Percentiles rank a stretch among this genome's conserved stretches.
phyloP scores from a whole-genome alignment of 768 basidiomycete genomes.

The Thelephora ganbajun region DNA sequence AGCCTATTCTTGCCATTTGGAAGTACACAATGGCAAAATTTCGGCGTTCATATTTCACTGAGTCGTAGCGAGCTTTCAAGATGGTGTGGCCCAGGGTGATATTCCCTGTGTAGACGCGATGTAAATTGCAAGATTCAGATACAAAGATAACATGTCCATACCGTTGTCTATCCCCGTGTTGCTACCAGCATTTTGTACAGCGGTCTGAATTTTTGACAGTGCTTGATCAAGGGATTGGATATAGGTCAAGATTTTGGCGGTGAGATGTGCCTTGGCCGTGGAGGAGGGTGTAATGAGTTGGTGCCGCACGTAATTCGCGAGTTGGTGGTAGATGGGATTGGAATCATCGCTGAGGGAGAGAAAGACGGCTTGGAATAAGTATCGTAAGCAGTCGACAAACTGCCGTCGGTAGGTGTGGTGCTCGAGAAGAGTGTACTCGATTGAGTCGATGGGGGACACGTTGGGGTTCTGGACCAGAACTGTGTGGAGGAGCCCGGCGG shows the following conservation, averaged over 20 bases:
- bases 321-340: conserved; percentile 33
- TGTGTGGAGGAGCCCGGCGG: conserved; percentile 53
- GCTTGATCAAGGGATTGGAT: conserved; percentile 43
- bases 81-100: conserved; percentile 47
- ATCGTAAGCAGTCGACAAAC: conserved; percentile 56
- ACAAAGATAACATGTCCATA: background rate
- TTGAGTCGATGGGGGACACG: conserved; percentile 34
- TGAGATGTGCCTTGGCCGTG: conserved; percentile 27
- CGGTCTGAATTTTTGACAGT: conserved; percentile 38
- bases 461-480: conserved; percentile 56
- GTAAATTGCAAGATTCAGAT: background rate
- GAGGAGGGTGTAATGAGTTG: conserved; percentile 34
- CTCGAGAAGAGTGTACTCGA: conserved; percentile 53
- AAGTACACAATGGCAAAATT: conserved; percentile 50
- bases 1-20: conserved; percentile 48
- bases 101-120: background rate
- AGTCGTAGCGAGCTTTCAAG: conserved; percentile 54
- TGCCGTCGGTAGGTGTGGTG: conserved; percentile 60
- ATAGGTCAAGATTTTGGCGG: conserved; percentile 44
- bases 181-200: conserved; percentile 47
- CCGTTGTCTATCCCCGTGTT: conserved; percentile 49
- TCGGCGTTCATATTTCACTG: conserved; percentile 61
- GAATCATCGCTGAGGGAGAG: conserved; percentile 28
- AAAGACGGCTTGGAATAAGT: conserved; percentile 52
- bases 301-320: conserved; percentile 39